A percentile compares a stretch with the other conserved stretches of the same genome.
These are phyloP conservation scores for Draba incana DNA, from an alignment of 345 rosid species.

Conservation along the genomic window DNA sequence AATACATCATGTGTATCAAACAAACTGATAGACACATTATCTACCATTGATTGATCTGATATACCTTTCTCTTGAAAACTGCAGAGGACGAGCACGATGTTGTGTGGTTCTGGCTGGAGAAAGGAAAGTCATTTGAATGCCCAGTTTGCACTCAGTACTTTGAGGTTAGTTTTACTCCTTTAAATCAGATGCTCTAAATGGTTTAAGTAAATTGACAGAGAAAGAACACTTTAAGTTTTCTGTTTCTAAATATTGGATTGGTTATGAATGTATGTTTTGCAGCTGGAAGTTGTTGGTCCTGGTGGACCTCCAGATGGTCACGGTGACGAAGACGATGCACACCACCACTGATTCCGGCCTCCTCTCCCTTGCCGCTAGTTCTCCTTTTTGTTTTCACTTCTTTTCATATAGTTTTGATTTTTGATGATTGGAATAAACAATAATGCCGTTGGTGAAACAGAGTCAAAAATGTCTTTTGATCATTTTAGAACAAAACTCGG, in stretches of 20 bases:
- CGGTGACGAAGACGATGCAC: slow-evolving; percentile 53
- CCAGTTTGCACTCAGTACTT: slow-evolving; percentile 87
- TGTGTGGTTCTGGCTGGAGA: slow-evolving; percentile 97
- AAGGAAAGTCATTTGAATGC: slow-evolving; percentile 82
- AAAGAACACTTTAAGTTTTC: not conserved
- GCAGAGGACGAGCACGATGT: slow-evolving; percentile 96
- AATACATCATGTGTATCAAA: not conserved
- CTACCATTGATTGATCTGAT: slow-evolving; percentile 8
- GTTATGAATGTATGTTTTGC: slow-evolving; percentile 19
- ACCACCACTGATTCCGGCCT: slow-evolving; percentile 53
- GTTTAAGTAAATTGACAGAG: not conserved
- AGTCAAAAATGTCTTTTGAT: slow-evolving; percentile 30
- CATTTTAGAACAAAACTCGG: slow-evolving; percentile 26
- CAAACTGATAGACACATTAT: not conserved
- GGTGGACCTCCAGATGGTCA: slow-evolving; percentile 90
- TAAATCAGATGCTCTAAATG: not conserved
- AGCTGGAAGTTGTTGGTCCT: slow-evolving; percentile 92
- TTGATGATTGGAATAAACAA: slow-evolving; percentile 17
- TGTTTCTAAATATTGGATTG: not conserved
- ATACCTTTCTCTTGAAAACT: slow-evolving; percentile 1
- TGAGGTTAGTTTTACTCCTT: slow-evolving; percentile 50
- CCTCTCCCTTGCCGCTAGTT: slow-evolving; percentile 29
- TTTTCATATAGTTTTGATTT: slow-evolving; percentile 6
- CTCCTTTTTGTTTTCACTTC: slow-evolving; percentile 8
- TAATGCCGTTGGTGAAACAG: slow-evolving; percentile 16